Percentiles rank a stretch among this genome's conserved stretches.
phyloP scores from a whole-genome alignment of 345 rosid genomes.

The Aurinia saxatilis region DNA sequence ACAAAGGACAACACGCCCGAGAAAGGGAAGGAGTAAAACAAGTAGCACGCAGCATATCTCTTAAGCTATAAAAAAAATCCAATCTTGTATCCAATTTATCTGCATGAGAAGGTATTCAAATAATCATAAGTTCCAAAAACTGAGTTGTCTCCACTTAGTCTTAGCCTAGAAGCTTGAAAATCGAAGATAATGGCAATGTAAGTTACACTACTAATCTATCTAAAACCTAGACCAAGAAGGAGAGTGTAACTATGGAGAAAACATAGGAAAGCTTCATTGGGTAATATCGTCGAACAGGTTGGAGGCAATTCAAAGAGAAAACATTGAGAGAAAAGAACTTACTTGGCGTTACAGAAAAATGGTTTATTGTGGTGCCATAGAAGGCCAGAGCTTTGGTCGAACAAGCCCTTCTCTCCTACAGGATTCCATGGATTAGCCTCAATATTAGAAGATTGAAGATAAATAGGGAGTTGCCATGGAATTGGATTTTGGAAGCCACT shows the following conservation, averaged over 20 bases:
- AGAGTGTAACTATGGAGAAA: conserved; percentile 6
- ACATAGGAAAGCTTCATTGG: neutral
- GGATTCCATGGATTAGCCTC: conserved; percentile 25
- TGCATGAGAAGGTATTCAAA: neutral
- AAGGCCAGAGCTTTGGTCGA: conserved; percentile 18
- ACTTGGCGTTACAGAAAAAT: conserved; percentile 2
- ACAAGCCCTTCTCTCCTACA: conserved; percentile 7
- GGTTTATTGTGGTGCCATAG: neutral
- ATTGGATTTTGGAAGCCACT: conserved; percentile 11
- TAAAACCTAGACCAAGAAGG: neutral
- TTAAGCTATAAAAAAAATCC: neutral
- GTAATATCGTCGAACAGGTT: conserved; percentile 26
- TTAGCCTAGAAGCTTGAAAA: no score
- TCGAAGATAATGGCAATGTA: neutral
- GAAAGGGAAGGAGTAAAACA: conserved; percentile 31
- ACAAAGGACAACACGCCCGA: conserved; percentile 21
- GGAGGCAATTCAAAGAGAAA: conserved; percentile 7
- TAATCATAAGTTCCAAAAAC: neutral
- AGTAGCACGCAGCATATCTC: conserved; percentile 40
- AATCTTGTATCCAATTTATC: conserved; percentile 10
- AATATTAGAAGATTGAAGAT: conserved; percentile 17
- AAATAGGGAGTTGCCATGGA: conserved; percentile 16
- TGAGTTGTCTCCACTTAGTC: neutral
- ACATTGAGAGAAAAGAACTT: neutral
- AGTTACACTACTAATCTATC: neutral